Conservation (phyloP, 2,329 filamentous ascomycete species). For the Chaetomiaceae sp. region DNA sequence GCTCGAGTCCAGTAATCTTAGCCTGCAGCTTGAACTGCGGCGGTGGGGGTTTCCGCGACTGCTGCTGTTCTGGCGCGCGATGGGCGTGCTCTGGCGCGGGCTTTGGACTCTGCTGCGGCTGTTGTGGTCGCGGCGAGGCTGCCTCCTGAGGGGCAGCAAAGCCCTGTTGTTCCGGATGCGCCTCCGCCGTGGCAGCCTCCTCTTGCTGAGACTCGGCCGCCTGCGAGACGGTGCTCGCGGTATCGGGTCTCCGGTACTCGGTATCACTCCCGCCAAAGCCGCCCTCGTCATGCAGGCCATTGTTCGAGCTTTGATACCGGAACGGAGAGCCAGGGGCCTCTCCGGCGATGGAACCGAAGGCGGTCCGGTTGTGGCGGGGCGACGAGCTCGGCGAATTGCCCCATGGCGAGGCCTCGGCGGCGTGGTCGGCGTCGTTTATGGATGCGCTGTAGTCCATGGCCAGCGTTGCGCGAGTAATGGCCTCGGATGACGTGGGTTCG, state of each 20-base stretch:
- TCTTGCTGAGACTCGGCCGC: constrained; percentile 34
- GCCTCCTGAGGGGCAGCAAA: constrained; percentile 22
- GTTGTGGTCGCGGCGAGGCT: constrained; percentile 30
- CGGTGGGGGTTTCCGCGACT: constrained; percentile 50
- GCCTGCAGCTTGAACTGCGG: constrained; percentile 83
- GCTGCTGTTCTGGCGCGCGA: constrained; percentile 28
- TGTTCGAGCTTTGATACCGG: constrained; percentile 39
- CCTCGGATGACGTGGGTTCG: constrained; percentile 21
- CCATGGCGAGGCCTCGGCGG: constrained; percentile 52
- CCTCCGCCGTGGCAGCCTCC: constrained; percentile 10
- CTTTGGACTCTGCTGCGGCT: constrained; percentile 26
- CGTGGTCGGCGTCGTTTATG: constrained; percentile 51
- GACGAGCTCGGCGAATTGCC: constrained; percentile 50
- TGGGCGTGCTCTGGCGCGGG: constrained; percentile 29
- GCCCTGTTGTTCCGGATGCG: constrained; percentile 16
- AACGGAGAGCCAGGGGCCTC: constrained; percentile 42
- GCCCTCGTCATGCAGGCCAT: constrained; percentile 38
- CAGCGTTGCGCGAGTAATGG: background rate
- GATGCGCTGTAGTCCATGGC: constrained; percentile 57
- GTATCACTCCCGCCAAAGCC: constrained; percentile 35
- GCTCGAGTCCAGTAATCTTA: constrained; percentile 90
- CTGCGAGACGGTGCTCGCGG: constrained; percentile 43
- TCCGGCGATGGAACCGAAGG: constrained; percentile 39
- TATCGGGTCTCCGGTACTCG: constrained; percentile 43
- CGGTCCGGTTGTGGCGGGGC: constrained; percentile 43